Evolutionary conservation across 2,329 filamentous ascomycete species (phyloP).

Genomic region (Hysterium pulicare): DNA sequence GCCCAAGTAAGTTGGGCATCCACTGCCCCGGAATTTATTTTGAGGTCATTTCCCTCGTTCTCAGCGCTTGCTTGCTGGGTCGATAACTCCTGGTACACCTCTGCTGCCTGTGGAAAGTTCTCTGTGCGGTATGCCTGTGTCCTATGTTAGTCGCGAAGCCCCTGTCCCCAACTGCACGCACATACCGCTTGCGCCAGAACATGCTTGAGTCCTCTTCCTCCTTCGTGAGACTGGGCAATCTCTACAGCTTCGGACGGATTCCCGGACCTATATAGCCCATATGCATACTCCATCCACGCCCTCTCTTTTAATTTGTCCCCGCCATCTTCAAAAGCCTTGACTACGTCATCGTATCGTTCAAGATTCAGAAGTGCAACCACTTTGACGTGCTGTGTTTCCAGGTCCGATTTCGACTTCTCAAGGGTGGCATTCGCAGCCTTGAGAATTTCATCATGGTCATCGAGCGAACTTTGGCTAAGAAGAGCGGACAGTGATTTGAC

Average conservation of each 20-base stretch:
- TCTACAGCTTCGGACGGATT: slow-evolving; percentile 62
- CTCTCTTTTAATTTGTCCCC: slow-evolving; percentile 58
- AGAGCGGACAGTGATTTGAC: slow-evolving; percentile 51
- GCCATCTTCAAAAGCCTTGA: slow-evolving; percentile 64
- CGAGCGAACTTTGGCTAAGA: slow-evolving; percentile 55
- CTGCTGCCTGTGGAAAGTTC: slow-evolving; percentile 64
- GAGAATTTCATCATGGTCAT: slow-evolving; percentile 73
- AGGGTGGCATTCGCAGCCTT: slow-evolving; percentile 58
- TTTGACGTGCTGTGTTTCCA: slow-evolving; percentile 64
- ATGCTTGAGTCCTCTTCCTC: slow-evolving; percentile 54
- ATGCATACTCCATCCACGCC: slow-evolving; percentile 69
- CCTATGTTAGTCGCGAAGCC: slow-evolving; percentile 12
- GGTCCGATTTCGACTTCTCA: slow-evolving; percentile 57
- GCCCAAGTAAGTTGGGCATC: slow-evolving; percentile 72
- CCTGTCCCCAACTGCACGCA: not conserved
- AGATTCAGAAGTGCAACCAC: slow-evolving; percentile 75
- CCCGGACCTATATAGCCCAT: slow-evolving; percentile 80
- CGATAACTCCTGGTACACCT: slow-evolving; percentile 61
- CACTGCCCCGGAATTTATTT: slow-evolving; percentile 71
- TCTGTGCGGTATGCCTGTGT: slow-evolving; percentile 66
- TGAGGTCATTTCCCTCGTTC: slow-evolving; percentile 69
- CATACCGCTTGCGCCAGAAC: slow-evolving; percentile 61
- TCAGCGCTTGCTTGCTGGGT: slow-evolving; percentile 44
- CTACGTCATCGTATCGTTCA: slow-evolving; percentile 75
- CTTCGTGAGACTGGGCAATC: slow-evolving; percentile 42